Conservation (phyloP, 2,329 filamentous ascomycete species). For the Incumbomyces lentus region DNA sequence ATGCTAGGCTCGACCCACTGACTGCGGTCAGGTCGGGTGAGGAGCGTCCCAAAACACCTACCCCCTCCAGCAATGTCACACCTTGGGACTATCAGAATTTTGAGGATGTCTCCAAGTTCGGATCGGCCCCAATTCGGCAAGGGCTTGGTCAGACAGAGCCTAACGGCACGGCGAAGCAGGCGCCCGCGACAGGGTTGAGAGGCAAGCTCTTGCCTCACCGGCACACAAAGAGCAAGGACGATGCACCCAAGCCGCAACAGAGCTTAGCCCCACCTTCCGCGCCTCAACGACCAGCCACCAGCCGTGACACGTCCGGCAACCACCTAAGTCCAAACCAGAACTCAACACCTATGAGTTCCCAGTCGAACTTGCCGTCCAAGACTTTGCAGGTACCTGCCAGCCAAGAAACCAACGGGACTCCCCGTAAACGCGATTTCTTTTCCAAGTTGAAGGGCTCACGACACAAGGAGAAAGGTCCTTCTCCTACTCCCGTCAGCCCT, state of each 20-base stretch:
- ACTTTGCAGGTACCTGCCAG: background rate
- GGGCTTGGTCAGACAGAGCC: slow-evolving; percentile 49
- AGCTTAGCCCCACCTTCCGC: slow-evolving; percentile 31
- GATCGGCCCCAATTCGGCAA: slow-evolving; percentile 20
- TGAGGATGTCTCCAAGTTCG: slow-evolving; percentile 39
- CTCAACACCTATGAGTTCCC: slow-evolving; percentile 11
- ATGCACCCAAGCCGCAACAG: slow-evolving; percentile 28
- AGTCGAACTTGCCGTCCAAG: slow-evolving; percentile 5
- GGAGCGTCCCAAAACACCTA: slow-evolving; percentile 39
- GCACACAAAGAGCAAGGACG: slow-evolving; percentile 48
- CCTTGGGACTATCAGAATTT: slow-evolving; percentile 93
- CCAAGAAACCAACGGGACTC: background rate
- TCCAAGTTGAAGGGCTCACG: slow-evolving; percentile 8
- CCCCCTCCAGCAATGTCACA: slow-evolving; percentile 80
- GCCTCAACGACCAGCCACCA: slow-evolving; percentile 59
- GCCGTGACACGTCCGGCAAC: slow-evolving; percentile 60
- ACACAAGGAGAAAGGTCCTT: slow-evolving; percentile 16
- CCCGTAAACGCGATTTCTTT: background rate
- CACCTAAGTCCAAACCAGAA: slow-evolving; percentile 23
- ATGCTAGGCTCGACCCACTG: slow-evolving; percentile 71
- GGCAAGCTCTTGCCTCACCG: slow-evolving; percentile 35
- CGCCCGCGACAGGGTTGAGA: slow-evolving; percentile 21
- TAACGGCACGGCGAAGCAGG: slow-evolving; percentile 60
- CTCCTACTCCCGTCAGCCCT: too few relatives aligned
- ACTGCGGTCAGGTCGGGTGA: slow-evolving; percentile 49